Percentiles rank a stretch among this genome's conserved stretches.
phyloP scores from a whole-genome alignment of 2,329 filamentous ascomycete species.

The Pseudogymnoascus sp. region DNA sequence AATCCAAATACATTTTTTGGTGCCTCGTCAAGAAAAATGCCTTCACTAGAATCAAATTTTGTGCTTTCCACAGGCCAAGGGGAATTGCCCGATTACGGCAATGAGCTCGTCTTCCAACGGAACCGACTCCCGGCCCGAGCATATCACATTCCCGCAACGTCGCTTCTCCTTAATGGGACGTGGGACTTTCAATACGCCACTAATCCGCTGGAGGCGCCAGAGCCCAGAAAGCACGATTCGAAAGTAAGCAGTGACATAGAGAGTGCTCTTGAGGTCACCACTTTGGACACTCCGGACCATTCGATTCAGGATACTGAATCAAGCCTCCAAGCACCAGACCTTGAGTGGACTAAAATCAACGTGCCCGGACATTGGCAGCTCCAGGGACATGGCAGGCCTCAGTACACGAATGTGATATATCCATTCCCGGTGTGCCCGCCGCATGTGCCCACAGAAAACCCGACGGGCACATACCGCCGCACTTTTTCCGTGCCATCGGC shows the following conservation, averaged over 20 bases:
- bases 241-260: conserved; percentile 21
- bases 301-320: not conserved
- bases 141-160: conserved; percentile 45
- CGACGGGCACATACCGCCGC: conserved; percentile 55
- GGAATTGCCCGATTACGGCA: conserved; percentile 39
- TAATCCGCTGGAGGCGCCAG: conserved; percentile 40
- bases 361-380: conserved; percentile 66
- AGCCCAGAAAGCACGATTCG: conserved; percentile 24
- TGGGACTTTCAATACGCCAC: conserved; percentile 50
- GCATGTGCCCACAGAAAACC: conserved; percentile 53
- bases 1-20: not conserved
- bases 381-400: conserved; percentile 57
- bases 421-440: conserved; percentile 61
- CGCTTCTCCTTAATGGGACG: conserved; percentile 45
- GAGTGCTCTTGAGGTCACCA: conserved; percentile 4
- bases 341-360: conserved; percentile 20
- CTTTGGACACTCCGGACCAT: not conserved
- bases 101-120: conserved; percentile 45
- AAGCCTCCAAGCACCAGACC: not conserved
- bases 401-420: conserved; percentile 62
- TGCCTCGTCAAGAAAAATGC: not conserved
- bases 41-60: not conserved
- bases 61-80: conserved; percentile 19
- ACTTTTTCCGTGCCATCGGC: conserved; percentile 45
- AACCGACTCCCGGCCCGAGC: conserved; percentile 46